A percentile compares a stretch with the other conserved stretches of the same genome.
These are phyloP conservation scores for Mangifera indica DNA, from an alignment of 345 rosid species.

Conservation along the genomic window DNA sequence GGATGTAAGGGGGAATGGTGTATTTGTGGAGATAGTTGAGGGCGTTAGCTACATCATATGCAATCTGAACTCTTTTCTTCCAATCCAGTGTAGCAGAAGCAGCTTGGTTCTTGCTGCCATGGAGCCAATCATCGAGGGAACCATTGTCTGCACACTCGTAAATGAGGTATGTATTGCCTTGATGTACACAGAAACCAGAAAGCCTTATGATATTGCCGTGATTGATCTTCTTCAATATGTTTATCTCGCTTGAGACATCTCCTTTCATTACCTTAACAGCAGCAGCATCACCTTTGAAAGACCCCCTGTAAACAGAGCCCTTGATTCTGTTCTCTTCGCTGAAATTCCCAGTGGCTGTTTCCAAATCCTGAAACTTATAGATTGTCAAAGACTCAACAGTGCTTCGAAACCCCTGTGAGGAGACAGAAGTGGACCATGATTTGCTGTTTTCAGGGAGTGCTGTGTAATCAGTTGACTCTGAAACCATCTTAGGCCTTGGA, in stretches of 20 bases:
- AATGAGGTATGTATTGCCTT: conserved; percentile 78
- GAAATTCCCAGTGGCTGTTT: conserved; percentile 57
- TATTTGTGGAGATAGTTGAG: conserved; percentile 80
- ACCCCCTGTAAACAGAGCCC: conserved; percentile 66
- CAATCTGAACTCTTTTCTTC: conserved; percentile 85
- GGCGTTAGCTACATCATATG: conserved; percentile 68
- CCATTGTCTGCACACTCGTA: conserved; percentile 75
- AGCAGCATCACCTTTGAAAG: conserved; percentile 68
- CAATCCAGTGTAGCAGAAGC: conserved; percentile 42
- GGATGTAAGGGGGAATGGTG: conserved; percentile 70
- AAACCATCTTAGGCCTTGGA: conserved; percentile 23
- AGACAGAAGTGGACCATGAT: conserved; percentile 43
- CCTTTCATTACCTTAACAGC: conserved; percentile 84
- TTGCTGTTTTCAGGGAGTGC: conserved; percentile 26
- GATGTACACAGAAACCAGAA: conserved; percentile 76
- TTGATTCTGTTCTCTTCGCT: conserved; percentile 54
- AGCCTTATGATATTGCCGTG: conserved; percentile 79
- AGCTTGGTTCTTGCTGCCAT: conserved; percentile 25
- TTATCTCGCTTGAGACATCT: conserved; percentile 74
- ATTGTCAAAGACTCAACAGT: conserved; percentile 63
- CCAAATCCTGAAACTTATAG: conserved; percentile 60
- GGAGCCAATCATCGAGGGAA: conserved; percentile 67
- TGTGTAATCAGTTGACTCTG: conserved; percentile 39
- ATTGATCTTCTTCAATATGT: conserved; percentile 69
- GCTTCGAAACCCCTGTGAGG: conserved; percentile 43